phyloP scores from a whole-genome alignment of 345 rosid species.

The Heritiera littoralis region DNA sequence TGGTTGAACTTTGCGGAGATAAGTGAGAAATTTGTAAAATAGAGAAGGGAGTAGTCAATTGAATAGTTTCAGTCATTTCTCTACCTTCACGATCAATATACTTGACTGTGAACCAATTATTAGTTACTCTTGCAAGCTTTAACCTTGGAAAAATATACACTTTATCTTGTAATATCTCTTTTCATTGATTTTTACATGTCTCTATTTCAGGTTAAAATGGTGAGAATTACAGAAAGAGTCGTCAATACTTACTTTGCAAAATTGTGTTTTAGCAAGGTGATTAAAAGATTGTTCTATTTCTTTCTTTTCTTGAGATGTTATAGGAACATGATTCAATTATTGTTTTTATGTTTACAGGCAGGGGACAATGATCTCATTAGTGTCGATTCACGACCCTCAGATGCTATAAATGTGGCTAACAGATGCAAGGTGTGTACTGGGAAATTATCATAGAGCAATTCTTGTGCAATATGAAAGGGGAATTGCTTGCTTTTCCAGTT shows the following conservation, averaged over 20 bases:
- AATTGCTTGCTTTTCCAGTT: background rate
- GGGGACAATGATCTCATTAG: slow-evolving; percentile 54
- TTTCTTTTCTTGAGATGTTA: slow-evolving; percentile 3
- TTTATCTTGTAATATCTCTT: background rate
- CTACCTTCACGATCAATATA: background rate
- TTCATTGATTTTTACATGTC: background rate
- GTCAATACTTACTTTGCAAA: slow-evolving; percentile 67
- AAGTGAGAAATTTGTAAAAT: background rate
- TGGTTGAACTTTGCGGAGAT: background rate
- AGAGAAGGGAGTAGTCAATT: background rate
- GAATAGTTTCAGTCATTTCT: background rate
- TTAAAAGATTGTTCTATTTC: slow-evolving; percentile 23
- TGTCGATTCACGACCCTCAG: slow-evolving; percentile 82
- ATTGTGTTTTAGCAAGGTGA: slow-evolving; percentile 73
- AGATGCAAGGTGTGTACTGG: slow-evolving; percentile 54
- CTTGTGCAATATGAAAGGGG: background rate
- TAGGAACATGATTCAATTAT: slow-evolving; percentile 5
- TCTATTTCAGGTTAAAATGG: slow-evolving; percentile 74
- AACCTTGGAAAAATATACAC: background rate
- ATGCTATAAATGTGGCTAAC: slow-evolving; percentile 81
- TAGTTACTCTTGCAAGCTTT: background rate
- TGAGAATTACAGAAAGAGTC: slow-evolving; percentile 75
- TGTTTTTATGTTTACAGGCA: slow-evolving; percentile 52
- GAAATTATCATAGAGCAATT: background rate
- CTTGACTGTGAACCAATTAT: background rate